These are phyloP conservation scores for Curvularia eragrostidis DNA, from an alignment of 2,329 filamentous ascomycete species.

Conservation along the genomic window DNA sequence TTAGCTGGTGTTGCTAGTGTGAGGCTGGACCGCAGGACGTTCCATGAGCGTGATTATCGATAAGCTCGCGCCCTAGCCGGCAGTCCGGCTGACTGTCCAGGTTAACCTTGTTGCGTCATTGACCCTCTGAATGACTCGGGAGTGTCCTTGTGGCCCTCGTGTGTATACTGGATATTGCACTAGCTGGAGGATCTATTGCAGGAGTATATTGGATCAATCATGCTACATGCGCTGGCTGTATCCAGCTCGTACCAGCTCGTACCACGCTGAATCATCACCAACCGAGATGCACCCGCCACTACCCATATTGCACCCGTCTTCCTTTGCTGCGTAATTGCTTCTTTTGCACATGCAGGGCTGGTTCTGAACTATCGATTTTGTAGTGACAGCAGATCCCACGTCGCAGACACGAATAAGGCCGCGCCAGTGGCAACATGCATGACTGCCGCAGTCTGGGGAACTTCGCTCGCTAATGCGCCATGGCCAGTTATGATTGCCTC, in stretches of 20 bases:
- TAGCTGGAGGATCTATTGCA: neutral
- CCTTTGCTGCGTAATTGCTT: slow-evolving; percentile 1
- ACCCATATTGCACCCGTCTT: slow-evolving; percentile 21
- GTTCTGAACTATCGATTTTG: slow-evolving; percentile 21
- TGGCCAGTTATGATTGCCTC: slow-evolving; percentile 27
- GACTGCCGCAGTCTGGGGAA: slow-evolving; percentile 17
- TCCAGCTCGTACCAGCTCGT: slow-evolving; percentile 9
- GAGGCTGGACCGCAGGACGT: neutral
- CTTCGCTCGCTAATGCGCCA: slow-evolving; percentile 21
- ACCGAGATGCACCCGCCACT: slow-evolving; percentile 10
- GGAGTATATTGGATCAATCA: slow-evolving; percentile 1
- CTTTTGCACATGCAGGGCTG: slow-evolving; percentile 8
- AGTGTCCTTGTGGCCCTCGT: neutral
- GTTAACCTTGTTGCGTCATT: slow-evolving; percentile 5
- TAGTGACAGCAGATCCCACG: slow-evolving; percentile 13
- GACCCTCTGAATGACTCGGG: neutral
- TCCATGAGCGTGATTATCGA: slow-evolving; percentile 2
- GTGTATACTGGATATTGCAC: neutral
- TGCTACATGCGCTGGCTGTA: neutral
- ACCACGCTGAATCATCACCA: slow-evolving; percentile 23
- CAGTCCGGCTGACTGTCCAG: neutral
- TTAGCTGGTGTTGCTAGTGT: neutral
- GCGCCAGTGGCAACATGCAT: slow-evolving; percentile 18
- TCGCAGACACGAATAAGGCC: slow-evolving; percentile 11
- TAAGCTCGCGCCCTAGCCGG: slow-evolving; percentile 5